Evolutionary conservation across 1,284 basidiomycete genomes (phyloP).

Genomic region (Trichosporon sp.): DNA sequence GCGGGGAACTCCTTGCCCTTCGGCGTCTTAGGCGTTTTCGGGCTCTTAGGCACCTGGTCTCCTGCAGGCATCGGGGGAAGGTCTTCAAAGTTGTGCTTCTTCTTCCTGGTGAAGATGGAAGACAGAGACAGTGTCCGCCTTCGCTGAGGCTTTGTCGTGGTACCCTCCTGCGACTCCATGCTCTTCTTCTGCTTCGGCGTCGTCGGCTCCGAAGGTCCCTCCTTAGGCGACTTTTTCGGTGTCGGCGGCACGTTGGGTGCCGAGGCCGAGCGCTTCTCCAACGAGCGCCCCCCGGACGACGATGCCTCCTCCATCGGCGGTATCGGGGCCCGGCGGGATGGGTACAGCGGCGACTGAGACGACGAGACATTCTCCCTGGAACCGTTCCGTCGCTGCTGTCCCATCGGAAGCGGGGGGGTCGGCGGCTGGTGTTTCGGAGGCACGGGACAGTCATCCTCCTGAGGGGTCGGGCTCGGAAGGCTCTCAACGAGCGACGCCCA

Average conservation of each 20-base stretch:
- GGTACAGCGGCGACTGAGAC: background rate
- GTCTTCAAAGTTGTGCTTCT: constrained; percentile 7
- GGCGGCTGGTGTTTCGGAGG: background rate
- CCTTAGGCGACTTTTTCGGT: background rate
- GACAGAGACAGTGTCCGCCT: constrained; percentile 16
- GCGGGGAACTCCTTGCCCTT: background rate
- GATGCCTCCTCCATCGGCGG: background rate
- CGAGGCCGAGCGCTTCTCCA: background rate
- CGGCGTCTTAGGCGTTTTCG: constrained; percentile 6
- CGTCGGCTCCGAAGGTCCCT: background rate
- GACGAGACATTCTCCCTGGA: background rate
- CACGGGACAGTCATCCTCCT: background rate
- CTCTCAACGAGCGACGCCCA: background rate
- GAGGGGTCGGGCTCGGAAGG: background rate
- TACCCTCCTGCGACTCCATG: background rate
- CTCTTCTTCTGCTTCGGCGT: constrained; percentile 9
- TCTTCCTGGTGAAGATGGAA: constrained; percentile 16
- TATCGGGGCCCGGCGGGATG: background rate
- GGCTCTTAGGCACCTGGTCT: background rate
- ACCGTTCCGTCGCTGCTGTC: background rate
- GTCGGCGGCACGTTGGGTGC: background rate
- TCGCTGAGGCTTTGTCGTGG: background rate
- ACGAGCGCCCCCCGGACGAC: background rate
- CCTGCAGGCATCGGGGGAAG: constrained; percentile 3
- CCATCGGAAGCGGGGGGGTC: background rate